Evolutionary conservation across 1,284 basidiomycete species (phyloP), one percentile per base, ranked within the genome.

Genomic region (Prillingera fragicola): DNA sequence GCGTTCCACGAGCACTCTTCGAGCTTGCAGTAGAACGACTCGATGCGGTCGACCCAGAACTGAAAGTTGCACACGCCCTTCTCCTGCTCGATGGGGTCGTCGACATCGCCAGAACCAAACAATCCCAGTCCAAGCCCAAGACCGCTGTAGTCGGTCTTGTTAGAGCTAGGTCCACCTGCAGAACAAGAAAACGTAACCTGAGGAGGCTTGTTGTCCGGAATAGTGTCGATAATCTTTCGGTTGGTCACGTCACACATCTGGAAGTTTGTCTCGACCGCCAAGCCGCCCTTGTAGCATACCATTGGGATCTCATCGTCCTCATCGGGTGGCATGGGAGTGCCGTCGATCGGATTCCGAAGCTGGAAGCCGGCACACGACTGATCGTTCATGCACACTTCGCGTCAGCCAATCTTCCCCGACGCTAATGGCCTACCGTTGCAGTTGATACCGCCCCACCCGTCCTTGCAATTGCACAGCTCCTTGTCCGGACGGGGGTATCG

Each of bases 231-330:
- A 59, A 92, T 92, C 72, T 89, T 89, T 41, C 83, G 82, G 70
- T 91, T 96, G 13, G 92, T 97, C 22, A 98, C 92, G 65, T 96
- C 82, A 73, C 94, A 98, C 81, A 95, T 88, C 69, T 98, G 94
- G 69, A 91, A 90, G 60, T 91, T 91, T 66, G 81, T 83, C 70
- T 87, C 85, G 13, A 98, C 84, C 0, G 89, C 89, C 60, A 86
- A 80, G 12, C 94, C 94, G 33, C 86, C 88, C 45, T 78, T 85
- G 76, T 95, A 94, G 70, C 94, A 98, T 1, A 87, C 88, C 82
- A 95, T 92, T 56, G 90, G 86, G 17, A 70, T 70, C 1, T 75
- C 70, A 19, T 76, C 75, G 2, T 77, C 65, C 4, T 61, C 76
- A 8, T 74, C 73, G 5, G 21, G 78, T 78, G 18, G 37, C 43